Base-by-base conservation (phyloP, 192 early-diverging fungal species). In the Linnemannia schmuckeri region DNA sequence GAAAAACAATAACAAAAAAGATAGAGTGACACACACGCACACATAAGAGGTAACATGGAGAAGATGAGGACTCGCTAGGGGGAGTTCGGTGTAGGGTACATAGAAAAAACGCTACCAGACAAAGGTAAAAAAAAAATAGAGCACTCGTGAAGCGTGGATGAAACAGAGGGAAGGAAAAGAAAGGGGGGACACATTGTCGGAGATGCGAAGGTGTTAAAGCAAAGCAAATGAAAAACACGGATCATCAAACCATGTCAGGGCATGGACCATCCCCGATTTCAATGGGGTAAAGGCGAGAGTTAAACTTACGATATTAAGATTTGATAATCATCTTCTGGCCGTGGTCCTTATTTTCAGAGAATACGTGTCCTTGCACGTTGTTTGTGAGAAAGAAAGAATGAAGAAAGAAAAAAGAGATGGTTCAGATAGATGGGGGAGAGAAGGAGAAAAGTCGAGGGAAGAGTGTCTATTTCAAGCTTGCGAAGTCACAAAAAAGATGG, bases 211-310 rank as follows among this genome's bases (percentile, higher is more conserved):
- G 3, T n/a, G 24, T 0, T 20, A 22, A n/a, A n/a, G 54, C 24
- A 55, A 55, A 13, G 22, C 18, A 55, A 55, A 22, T 20, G 15
- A 55, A 57, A 57, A 24, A 61, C 7, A 27, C 0, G 55, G 12
- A 66, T 66, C 30, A 66, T 30, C 61, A 3, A 33, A 66, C 61
- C 30, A 66, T 33, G 61, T 66, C 61, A 27, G n/a, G 61, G 55
- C 55, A 57, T 57, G 55, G 55, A 57, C 55, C 55, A 57, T 24
- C 55, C n/a, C 55, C 55, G 69, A 70, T 70, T 70, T 37, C 17
- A 40, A 3, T 70, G 30, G 69, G 40, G 4, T 35, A 18, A 22
- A 18, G n/a, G 75, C 1, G 8, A 44, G 61, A n/a, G 30, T 66
- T 33, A 66, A 27, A 66, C 61, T 35, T 66, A 66, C 61, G 27